Conservation (phyloP, 2,329 filamentous ascomycete genomes). For the Coniochaeta sp. region DNA sequence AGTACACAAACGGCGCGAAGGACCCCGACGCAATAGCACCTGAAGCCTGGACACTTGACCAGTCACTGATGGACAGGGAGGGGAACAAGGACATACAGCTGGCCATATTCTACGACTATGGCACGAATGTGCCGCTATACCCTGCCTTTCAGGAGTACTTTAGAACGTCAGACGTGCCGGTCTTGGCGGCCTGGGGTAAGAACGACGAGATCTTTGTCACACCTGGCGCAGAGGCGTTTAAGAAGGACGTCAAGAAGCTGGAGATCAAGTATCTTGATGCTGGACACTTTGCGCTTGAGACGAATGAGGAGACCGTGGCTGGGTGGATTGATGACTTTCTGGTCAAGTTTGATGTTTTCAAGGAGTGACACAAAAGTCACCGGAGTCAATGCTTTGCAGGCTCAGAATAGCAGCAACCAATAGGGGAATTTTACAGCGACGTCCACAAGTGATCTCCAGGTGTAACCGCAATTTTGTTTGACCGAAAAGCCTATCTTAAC, state of each 20-base stretch:
- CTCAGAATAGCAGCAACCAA: too few relatives aligned
- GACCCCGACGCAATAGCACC: conserved; percentile 29
- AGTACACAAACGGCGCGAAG: conserved; percentile 34
- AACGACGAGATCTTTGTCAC: conserved; percentile 44
- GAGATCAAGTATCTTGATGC: conserved; percentile 44
- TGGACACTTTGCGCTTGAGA: conserved; percentile 46
- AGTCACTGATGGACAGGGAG: conserved; percentile 39
- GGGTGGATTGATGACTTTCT: conserved; percentile 20
- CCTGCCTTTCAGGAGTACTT: conserved; percentile 49
- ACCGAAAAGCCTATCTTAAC: neutral
- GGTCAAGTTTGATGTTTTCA: conserved; percentile 15
- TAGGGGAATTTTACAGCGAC: neutral
- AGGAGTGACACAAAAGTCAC: neutral
- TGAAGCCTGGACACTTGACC: conserved; percentile 42
- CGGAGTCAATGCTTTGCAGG: neutral
- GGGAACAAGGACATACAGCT: conserved; percentile 47
- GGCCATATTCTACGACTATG: conserved; percentile 50
- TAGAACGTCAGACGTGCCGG: conserved; percentile 37
- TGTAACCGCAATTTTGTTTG: neutral
- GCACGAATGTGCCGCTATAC: conserved; percentile 46
- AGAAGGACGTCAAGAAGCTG: conserved; percentile 37
- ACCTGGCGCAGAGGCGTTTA: conserved; percentile 46
- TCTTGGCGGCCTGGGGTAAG: conserved; percentile 52
- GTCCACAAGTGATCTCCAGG: neutral
- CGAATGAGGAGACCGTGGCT: conserved; percentile 21